These are phyloP conservation scores for Cutaneotrichosporon sp. DNA, from an alignment of 1,284 basidiomycete genomes.

Conservation along the genomic window DNA sequence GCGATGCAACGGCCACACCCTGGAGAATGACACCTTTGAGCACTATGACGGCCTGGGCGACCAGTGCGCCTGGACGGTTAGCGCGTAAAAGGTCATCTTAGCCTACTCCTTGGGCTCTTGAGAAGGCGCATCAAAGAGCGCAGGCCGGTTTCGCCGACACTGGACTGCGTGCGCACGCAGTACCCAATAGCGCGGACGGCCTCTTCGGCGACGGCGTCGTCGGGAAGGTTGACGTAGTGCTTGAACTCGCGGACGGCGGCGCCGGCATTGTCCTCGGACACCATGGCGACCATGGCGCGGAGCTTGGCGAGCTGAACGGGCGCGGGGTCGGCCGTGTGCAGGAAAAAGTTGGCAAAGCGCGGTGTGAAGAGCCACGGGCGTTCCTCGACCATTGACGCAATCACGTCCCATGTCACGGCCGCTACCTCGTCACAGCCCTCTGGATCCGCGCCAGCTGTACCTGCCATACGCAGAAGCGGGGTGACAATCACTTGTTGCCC, in stretches of 20 bases:
- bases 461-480: constrained; percentile 39
- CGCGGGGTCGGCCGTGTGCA: constrained; percentile 61
- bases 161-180: constrained; percentile 63
- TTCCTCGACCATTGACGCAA: constrained; percentile 59
- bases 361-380: constrained; percentile 60
- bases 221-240: constrained; percentile 69
- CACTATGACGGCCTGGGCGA: constrained; percentile 72
- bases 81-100: not conserved
- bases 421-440: constrained; percentile 60
- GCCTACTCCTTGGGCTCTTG: constrained; percentile 55
- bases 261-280: constrained; percentile 62
- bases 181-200: constrained; percentile 72
- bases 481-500: constrained; percentile 37
- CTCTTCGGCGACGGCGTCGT: constrained; percentile 63
- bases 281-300: constrained; percentile 60
- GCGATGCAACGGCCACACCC: constrained; percentile 27
- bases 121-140: constrained; percentile 71
- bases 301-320: constrained; percentile 70
- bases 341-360: constrained; percentile 61
- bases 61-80: constrained; percentile 50
- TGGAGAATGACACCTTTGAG: constrained; percentile 73
- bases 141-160: constrained; percentile 64
- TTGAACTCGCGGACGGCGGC: constrained; percentile 72
- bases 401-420: constrained; percentile 65
- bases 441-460: constrained; percentile 54